Base-by-base conservation (phyloP, 73 alveolate genomes). In the Durusdinium trenchii region DNA sequence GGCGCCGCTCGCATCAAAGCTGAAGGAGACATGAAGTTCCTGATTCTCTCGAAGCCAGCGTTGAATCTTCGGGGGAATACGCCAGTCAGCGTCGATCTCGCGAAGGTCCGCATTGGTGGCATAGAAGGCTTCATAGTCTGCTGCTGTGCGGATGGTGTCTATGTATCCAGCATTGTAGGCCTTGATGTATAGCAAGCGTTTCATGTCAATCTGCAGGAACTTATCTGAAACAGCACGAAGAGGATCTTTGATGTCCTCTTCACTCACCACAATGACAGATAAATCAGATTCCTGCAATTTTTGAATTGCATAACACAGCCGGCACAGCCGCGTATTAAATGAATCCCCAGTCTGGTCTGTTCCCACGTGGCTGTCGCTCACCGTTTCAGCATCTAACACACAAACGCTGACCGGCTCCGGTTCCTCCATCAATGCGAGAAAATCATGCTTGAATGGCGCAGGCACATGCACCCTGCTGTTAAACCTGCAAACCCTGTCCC, bases 361-460 rank as follows among this genome's bases (percentile, higher is more conserved):
- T 32, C 3, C 73, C 0, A 23, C 73, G 4, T 23, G 18, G 18
- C 1, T 60, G 73, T 23, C 30, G 73, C 73, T 60, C 73, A 78
- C 89, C 20, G 64, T 78, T 78, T 47, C 91, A 23, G 67, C 91
- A 50, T 81, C 91, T 23, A 81, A 30, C 43, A 81, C 91, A 64
- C 23, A 64, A 20, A 48, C 91, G 3, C 71, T 14, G 50, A 81
- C 91, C 85, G 36, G 28, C 54, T n/a, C 9, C 85, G 23, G 28
- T 75, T 50, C 54, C 46, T 12, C 51, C n/a, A n/a, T n/a, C n/a
- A n/a, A n/a, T n/a, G n/a, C n/a, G n/a, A n/a, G n/a, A n/a, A n/a
- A 18, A 30, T n/a, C 47, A 23, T 28, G 7, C 82, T 69, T 69
- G 82, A 69, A 69, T 16, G 7, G 4, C n/a, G n/a, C n/a, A n/a